These are phyloP conservation scores for Misopates orontium DNA, from an alignment of 257 asterid species.

Conservation along the genomic window DNA sequence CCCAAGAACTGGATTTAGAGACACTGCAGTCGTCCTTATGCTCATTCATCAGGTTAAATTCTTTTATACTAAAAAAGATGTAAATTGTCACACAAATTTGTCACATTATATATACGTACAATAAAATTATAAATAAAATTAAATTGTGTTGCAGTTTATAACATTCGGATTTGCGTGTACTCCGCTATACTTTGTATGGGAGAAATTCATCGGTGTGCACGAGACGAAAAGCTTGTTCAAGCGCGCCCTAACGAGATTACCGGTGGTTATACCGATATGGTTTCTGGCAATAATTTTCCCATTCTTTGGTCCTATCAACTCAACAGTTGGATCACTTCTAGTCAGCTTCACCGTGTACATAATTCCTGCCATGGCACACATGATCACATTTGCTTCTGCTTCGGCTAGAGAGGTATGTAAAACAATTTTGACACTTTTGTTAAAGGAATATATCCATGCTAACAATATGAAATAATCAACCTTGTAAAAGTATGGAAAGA, in stretches of 20 bases:
- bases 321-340: slow-evolving; percentile 83
- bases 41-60: slow-evolving; percentile 94
- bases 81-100: not conserved
- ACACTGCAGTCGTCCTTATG: slow-evolving; percentile 85
- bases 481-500: too few relatives aligned
- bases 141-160: slow-evolving; percentile 58
- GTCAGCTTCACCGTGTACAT: slow-evolving; percentile 93
- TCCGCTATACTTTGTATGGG: slow-evolving; percentile 85
- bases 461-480: too few relatives aligned
- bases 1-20: slow-evolving; percentile 73
- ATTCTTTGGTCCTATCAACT: slow-evolving; percentile 81
- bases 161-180: slow-evolving; percentile 92
- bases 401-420: slow-evolving; percentile 70
- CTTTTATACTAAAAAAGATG: not conserved
- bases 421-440: not conserved
- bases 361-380: slow-evolving; percentile 83
- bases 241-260: slow-evolving; percentile 69
- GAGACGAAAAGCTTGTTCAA: slow-evolving; percentile 69
- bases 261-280: slow-evolving; percentile 85
- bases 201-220: slow-evolving; percentile 72
- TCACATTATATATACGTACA: not conserved
- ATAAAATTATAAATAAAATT: too few relatives aligned
- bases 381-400: slow-evolving; percentile 82
- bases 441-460: too few relatives aligned
- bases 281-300: slow-evolving; percentile 79